Evolutionary conservation across 2,329 filamentous ascomycete genomes (phyloP), one percentile per base, ranked within the genome.

Genomic region (Dothiorella sarmentorum): DNA sequence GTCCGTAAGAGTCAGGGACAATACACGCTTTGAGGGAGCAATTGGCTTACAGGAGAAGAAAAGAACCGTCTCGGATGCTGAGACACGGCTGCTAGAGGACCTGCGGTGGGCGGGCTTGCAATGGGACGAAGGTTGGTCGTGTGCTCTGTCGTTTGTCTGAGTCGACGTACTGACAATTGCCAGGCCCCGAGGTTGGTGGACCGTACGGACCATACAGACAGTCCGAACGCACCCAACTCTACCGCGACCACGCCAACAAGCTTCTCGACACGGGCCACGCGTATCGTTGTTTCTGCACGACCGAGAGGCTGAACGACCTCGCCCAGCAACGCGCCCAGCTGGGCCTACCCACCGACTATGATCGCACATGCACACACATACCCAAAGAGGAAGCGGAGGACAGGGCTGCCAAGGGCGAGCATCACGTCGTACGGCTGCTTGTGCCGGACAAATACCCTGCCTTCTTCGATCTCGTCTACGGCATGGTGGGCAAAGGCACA

Each of bases 281-380:
- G 6, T 99, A 97, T 72, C 86, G 93, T 62, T 99, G 94, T 73
- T 99, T 99, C 78, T 99, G 94, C 75, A 85, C 85, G 0, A 73
- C 86, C 0, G 83, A 90, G 59, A 84, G 88, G 27, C 80, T 96
- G 3, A 82, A 89, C 60, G 75, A 78, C 7, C 83, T 89, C 63
- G 89, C 86, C 59, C 79, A 82, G 64, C 79, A 83, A 62, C 82
- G 84, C 61, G 85, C 85, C 65, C 78, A 83, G 44, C 73, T 79
- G 4, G 84, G 85, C 22, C 77, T 82, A 43, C 78, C 76, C 62
- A 82, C 79, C 58, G 82, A 85, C 58, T 90, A 89, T 69, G 85
- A 89, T 67, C 80, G 92, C 38, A 87, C 84, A 56, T 99, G 95
- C 70, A 82, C 83, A 29, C 80, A 83, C 37, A 78, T 97, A 27